These are phyloP conservation scores for Mycosarcoma mackinlayi DNA, from an alignment of 1,284 basidiomycete species.

Conservation along the genomic window DNA sequence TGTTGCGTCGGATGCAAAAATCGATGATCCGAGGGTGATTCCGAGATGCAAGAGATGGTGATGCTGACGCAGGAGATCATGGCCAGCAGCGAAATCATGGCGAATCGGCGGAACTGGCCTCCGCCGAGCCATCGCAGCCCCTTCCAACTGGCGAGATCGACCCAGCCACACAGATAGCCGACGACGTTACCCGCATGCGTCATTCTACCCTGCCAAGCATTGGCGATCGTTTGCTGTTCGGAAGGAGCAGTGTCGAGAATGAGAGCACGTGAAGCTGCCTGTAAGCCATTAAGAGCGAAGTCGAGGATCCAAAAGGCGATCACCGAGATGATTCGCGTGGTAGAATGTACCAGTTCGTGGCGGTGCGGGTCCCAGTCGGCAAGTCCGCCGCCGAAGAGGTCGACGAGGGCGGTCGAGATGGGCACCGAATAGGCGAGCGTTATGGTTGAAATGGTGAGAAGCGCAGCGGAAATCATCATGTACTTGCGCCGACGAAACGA, in stretches of 20 bases:
- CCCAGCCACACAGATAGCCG: slow-evolving; percentile 75
- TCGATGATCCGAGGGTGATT: slow-evolving; percentile 12
- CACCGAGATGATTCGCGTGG: slow-evolving; percentile 76
- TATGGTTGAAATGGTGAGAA: slow-evolving; percentile 79
- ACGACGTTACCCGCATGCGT: slow-evolving; percentile 61
- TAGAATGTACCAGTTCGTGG: slow-evolving; percentile 22
- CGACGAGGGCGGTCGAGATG: slow-evolving; percentile 80
- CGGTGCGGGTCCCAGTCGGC: slow-evolving; percentile 90
- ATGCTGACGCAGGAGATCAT: slow-evolving; percentile 84
- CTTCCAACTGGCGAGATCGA: slow-evolving; percentile 81
- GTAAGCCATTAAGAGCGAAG: slow-evolving; percentile 89
- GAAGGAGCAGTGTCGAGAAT: slow-evolving; percentile 88
- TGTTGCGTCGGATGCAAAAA: neutral
- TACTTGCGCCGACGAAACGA: slow-evolving; percentile 85
- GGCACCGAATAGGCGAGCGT: slow-evolving; percentile 87
- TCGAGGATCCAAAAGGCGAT: slow-evolving; percentile 91
- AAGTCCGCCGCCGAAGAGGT: slow-evolving; percentile 79
- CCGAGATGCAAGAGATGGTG: slow-evolving; percentile 82
- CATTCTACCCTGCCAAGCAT: slow-evolving; percentile 93
- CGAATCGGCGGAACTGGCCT: slow-evolving; percentile 94
- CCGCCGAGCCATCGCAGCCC: slow-evolving; percentile 85
- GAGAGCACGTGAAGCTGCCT: slow-evolving; percentile 90
- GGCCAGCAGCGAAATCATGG: slow-evolving; percentile 82
- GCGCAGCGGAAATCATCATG: slow-evolving; percentile 82
- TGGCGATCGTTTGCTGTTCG: slow-evolving; percentile 86